Evolutionary conservation across 2,329 filamentous ascomycete species (phyloP), one percentile per base, ranked within the genome.

Genomic region (Madurella fahalii): DNA sequence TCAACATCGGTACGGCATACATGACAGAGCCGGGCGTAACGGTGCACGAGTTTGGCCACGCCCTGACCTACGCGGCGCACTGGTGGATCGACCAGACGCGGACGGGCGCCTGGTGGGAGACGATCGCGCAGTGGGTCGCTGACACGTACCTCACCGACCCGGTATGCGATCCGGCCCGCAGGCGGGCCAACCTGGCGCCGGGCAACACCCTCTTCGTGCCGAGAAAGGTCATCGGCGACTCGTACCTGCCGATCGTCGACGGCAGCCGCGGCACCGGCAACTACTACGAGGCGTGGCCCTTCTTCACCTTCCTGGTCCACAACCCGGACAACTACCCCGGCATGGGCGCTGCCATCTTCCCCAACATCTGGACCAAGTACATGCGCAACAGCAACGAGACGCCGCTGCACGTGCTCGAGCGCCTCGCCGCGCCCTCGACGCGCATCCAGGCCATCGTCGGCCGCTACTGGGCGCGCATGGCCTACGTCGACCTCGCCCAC

Each of bases 401-500:
- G 0, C 77, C 77, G 1, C 68, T 80, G 17, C 76, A 79, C 51
- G 68, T 71, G 2, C 67, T 79, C 1, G 66, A 72, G 16, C 70
- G 74, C 17, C 64, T 79, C 0, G 67, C 71, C 2, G 53, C 58
- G 8, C 64, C 61, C 32, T 55, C 67, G 18, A 65, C 63, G 16
- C 66, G 70, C 15, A 71, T 73, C 17, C 69, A 72, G 12, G 52
- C 66, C 9, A 67, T 80, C 9, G 72, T 80, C 8, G 76, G 71
- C 2, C 66, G 69, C 15, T 80, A 80, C 65, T 79, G 77, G 77
- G 77, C 77, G 2, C 72, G 72, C 55, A 80, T 80, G 77, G 77
- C 77, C 4, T 77, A 74, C 57, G 74, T 74, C 11, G 77, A 80
- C 42, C 77, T 79, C 32, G 75, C 74, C 12, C 74, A 79, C 59